Conservation (phyloP, 768 basidiomycete species). For the Leccinum obscurum region DNA sequence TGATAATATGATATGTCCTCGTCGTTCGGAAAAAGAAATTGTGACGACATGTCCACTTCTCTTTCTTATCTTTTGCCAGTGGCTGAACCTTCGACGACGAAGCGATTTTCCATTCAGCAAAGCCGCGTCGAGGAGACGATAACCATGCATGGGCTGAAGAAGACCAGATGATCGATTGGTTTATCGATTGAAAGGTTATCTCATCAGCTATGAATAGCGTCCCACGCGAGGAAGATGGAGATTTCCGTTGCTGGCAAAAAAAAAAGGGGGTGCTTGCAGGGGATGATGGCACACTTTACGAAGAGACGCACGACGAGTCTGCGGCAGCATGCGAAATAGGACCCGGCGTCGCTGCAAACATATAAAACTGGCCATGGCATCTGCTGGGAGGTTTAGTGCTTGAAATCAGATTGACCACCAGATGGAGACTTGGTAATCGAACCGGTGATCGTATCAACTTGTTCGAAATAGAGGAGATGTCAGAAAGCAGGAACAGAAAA, state of each 20-base stretch:
- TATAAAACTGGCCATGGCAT: not conserved
- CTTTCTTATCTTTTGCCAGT: too few relatives aligned
- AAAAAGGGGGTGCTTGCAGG: conserved; percentile 3
- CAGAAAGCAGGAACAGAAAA: not conserved
- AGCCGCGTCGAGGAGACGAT: conserved; percentile 4
- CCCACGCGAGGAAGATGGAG: conserved; percentile 18
- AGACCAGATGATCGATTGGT: conserved; percentile 3
- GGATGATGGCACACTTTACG: conserved; percentile 14
- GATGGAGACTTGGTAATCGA: conserved; percentile 8
- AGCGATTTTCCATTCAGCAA: not conserved
- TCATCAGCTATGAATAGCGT: conserved; percentile 21
- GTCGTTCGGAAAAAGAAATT: conserved; percentile 6
- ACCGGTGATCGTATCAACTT: not conserved
- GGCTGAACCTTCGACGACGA: not conserved
- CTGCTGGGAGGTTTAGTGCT: not conserved
- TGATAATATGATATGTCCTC: conserved; percentile 14
- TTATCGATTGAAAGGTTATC: conserved; percentile 28
- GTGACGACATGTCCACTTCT: conserved; percentile 4
- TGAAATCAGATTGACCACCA: not conserved
- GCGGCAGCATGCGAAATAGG: conserved; percentile 14
- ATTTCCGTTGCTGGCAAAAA: conserved; percentile 4
- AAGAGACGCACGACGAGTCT: not conserved
- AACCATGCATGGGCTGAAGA: not conserved
- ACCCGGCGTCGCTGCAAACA: not conserved
- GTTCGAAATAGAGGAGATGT: not conserved